Percentiles rank a stretch among this genome's conserved stretches.
phyloP scores from a whole-genome alignment of 1,284 basidiomycete species.

The Exobasidium cylindrosporum region DNA sequence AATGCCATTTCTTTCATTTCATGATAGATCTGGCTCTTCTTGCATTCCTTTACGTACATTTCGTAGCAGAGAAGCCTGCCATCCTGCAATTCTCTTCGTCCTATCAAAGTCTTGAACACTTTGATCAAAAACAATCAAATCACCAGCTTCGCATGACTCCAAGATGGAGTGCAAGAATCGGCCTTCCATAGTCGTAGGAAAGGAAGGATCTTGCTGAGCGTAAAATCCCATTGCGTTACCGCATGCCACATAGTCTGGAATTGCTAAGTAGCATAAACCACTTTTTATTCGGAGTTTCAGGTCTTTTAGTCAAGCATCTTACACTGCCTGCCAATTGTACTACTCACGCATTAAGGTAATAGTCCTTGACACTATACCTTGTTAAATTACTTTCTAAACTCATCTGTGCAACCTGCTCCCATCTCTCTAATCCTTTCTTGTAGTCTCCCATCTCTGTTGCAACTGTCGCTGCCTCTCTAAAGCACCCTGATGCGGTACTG shows the following conservation, averaged over 20 bases:
- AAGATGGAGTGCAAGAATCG: slow-evolving; percentile 50
- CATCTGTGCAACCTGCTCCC: slow-evolving; percentile 84
- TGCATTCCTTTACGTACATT: slow-evolving; percentile 45
- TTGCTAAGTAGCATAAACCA: slow-evolving; percentile 82
- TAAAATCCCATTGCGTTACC: slow-evolving; percentile 53
- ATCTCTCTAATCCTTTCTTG: slow-evolving; percentile 77
- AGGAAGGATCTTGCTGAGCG: slow-evolving; percentile 48
- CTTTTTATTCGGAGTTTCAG: too few relatives aligned
- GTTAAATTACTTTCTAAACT: slow-evolving; percentile 80
- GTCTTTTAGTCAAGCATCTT: too few relatives aligned
- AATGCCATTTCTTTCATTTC: neutral
- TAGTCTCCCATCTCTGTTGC: slow-evolving; percentile 86
- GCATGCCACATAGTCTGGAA: slow-evolving; percentile 59
- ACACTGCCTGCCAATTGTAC: too few relatives aligned
- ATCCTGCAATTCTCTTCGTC: slow-evolving; percentile 47
- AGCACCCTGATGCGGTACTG: slow-evolving; percentile 84
- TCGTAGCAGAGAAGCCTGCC: slow-evolving; percentile 47
- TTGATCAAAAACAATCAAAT: slow-evolving; percentile 43
- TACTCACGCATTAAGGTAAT: slow-evolving; percentile 73
- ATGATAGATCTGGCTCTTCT: slow-evolving; percentile 53
- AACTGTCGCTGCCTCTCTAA: slow-evolving; percentile 91
- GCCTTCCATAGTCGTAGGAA: slow-evolving; percentile 52
- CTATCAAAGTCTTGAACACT: slow-evolving; percentile 51
- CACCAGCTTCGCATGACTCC: slow-evolving; percentile 47
- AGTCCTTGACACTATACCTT: slow-evolving; percentile 98